These are phyloP conservation scores for Gossypium schwendimanii DNA, from an alignment of 441 rosid species.

Conservation along the genomic window DNA sequence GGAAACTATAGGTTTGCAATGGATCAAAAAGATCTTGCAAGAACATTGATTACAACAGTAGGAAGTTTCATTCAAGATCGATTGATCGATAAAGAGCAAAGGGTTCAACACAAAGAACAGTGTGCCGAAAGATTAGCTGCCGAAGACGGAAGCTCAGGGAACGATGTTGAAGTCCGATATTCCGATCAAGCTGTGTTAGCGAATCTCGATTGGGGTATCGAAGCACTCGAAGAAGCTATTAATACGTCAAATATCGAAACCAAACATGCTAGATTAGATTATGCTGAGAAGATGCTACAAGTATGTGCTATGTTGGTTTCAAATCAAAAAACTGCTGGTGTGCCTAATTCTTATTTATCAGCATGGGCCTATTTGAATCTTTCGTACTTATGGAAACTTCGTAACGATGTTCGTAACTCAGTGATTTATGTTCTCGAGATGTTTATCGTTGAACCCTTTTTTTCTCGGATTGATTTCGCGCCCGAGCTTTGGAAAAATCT, in stretches of 20 bases:
- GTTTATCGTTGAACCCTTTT: slow-evolving; percentile 62
- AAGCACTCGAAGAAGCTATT: slow-evolving; percentile 67
- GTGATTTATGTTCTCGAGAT: slow-evolving; percentile 48
- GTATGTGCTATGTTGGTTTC: slow-evolving; percentile 58
- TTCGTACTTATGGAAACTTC: slow-evolving; percentile 49
- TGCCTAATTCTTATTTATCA: slow-evolving; percentile 61
- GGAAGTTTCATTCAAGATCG: slow-evolving; percentile 41
- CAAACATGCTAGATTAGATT: slow-evolving; percentile 46
- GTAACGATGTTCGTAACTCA: slow-evolving; percentile 29
- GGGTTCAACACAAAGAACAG: slow-evolving; percentile 54
- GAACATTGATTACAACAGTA: slow-evolving; percentile 29
- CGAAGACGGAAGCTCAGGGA: slow-evolving; percentile 33
- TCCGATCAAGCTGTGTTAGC: slow-evolving; percentile 69
- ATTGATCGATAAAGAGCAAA: slow-evolving; percentile 35
- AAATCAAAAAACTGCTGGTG: slow-evolving; percentile 54
- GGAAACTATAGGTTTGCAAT: slow-evolving; percentile 31
- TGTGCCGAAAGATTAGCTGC: slow-evolving; percentile 66
- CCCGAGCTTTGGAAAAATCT: slow-evolving; percentile 59
- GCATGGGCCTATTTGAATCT: slow-evolving; percentile 70
- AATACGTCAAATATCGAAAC: slow-evolving; percentile 52
- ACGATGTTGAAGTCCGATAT: slow-evolving; percentile 41
- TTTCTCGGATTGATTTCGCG: slow-evolving; percentile 59
- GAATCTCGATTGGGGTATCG: slow-evolving; percentile 69
- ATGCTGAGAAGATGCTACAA: slow-evolving; percentile 67
- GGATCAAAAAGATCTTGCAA: slow-evolving; percentile 43